Base-by-base conservation (phyloP, 495 filamentous ascomycete genomes). In the Elasticomyces elasticus region DNA sequence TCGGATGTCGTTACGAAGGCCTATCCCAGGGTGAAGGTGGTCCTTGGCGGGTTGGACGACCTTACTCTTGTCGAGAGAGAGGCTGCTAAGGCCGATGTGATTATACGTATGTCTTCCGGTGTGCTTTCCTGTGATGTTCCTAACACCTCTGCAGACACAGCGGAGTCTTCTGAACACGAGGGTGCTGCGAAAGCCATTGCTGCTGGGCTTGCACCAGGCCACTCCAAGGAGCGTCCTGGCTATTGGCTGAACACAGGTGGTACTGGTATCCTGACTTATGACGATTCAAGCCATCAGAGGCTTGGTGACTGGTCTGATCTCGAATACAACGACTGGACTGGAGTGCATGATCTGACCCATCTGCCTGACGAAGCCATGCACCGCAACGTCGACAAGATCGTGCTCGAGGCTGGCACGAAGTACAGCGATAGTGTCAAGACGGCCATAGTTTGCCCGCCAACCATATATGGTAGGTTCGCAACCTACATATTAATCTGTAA, bases 401-500 rank as follows among this genome's bases (percentile, higher is more conserved):
- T 84, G 37, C 65, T 84, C 23, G 71, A 49, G 0, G 65, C 70
- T 5, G 70, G 72, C 30, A 55, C 65, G 17, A 42, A 54, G 33
- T 53, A 75, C 48, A 69, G 73, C 4, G 66, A 71, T 38, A 72
- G 64, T 26, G 73, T 84, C 11, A 80, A 78, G 63, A 82, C 81
- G 0, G 83, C 86, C 1, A 78, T 94, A 63, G 74, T 91, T 22
- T 86, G 79, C 54, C 86, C 87, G 2, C 85, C 87, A 1, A 79
- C 77, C 2, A 91, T 94, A 63, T 27, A 56, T 27, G 20, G 10
- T 10, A 43, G 23, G 19, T 15, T 40, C 35, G n/a, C n/a, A n/a
- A n/a, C n/a, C n/a, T 40, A 17, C 35, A 13, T 15, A 40, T 17
- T 15, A 15, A 15, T 40, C 35, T 13, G 12, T 5, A 5, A 40